A percentile compares a stretch with the other conserved stretches of the same genome.
Evolutionary conservation across 257 asterid genomes (phyloP).

Genomic region (Gynochthodes officinalis): DNA sequence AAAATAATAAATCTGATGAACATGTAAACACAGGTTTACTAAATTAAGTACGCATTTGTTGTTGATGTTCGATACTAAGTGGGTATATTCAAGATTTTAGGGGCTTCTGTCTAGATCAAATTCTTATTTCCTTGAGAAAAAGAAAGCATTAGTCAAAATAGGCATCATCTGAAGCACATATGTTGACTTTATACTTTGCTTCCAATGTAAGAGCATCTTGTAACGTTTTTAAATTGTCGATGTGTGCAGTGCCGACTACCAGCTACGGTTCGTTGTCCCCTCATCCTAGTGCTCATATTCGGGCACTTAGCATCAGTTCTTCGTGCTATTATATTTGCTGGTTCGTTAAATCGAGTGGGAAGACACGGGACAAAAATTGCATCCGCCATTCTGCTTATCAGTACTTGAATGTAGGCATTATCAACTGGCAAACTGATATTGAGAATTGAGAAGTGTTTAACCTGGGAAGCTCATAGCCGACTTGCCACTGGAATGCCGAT

Average conservation of each 20-base stretch:
- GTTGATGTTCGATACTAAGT: neutral
- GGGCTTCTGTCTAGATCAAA: too few species aligned
- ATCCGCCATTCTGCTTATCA: constrained; percentile 43
- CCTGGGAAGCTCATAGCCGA: constrained; percentile 93
- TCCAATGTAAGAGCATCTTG: neutral
- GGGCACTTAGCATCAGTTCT: constrained; percentile 97
- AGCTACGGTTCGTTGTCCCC: constrained; percentile 86
- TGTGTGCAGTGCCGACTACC: constrained; percentile 82
- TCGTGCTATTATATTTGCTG: constrained; percentile 68
- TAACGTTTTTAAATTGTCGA: constrained; percentile 17
- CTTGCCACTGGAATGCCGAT: constrained; percentile 68
- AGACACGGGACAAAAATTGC: constrained; percentile 34
- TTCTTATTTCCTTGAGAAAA: too few species aligned
- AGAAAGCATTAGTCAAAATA: neutral
- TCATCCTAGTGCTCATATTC: constrained; percentile 94
- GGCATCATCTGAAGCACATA: neutral
- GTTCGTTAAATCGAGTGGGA: constrained; percentile 40
- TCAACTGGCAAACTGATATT: constrained; percentile 71
- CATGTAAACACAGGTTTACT: too few species aligned
- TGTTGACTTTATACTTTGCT: neutral
- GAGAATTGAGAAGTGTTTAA: constrained; percentile 81
- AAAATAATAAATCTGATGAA: neutral
- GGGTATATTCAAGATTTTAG: neutral
- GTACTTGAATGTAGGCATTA: constrained; percentile 44
- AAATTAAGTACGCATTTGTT: too few species aligned